phyloP scores from a whole-genome alignment of 2,329 filamentous ascomycete genomes.

The Paraphoma chrysanthemicola region DNA sequence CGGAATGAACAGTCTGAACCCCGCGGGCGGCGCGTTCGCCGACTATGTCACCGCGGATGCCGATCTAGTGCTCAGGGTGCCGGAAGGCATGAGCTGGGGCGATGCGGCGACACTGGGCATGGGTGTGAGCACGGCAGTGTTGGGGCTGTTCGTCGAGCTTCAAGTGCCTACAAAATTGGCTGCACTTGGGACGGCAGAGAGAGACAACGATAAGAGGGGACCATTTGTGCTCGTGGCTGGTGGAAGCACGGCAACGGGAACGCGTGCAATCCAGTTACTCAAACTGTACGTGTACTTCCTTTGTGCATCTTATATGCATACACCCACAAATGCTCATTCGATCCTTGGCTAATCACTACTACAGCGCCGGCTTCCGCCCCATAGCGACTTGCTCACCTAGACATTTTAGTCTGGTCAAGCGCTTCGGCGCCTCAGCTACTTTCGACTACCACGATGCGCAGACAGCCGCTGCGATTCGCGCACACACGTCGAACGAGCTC shows the following conservation, averaged over 20 bases:
- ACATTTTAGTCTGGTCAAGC: constrained; percentile 11
- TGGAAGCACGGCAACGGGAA: neutral
- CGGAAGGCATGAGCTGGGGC: neutral
- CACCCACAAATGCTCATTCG: neutral
- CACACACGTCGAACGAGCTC: constrained; percentile 3
- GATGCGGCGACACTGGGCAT: neutral
- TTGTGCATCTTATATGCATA: neutral
- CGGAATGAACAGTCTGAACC: neutral
- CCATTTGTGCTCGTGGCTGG: neutral
- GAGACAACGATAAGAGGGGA: neutral
- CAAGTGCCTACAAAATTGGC: neutral
- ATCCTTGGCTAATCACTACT: too few species aligned
- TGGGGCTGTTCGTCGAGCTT: neutral
- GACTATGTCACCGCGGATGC: neutral
- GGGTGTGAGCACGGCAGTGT: neutral
- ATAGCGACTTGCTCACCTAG: constrained; percentile 15
- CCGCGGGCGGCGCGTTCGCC: neutral
- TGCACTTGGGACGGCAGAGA: neutral
- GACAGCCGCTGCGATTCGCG: constrained; percentile 8
- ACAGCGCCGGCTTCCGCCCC: neutral
- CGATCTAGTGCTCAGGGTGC: neutral
- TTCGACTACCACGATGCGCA: constrained; percentile 14
- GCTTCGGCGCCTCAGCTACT: constrained; percentile 7
- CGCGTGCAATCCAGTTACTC: neutral
- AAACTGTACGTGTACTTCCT: neutral